Evolutionary conservation across 2,329 filamentous ascomycete species (phyloP), one percentile per base, ranked within the genome.

Genomic region (Nakataea oryzae): DNA sequence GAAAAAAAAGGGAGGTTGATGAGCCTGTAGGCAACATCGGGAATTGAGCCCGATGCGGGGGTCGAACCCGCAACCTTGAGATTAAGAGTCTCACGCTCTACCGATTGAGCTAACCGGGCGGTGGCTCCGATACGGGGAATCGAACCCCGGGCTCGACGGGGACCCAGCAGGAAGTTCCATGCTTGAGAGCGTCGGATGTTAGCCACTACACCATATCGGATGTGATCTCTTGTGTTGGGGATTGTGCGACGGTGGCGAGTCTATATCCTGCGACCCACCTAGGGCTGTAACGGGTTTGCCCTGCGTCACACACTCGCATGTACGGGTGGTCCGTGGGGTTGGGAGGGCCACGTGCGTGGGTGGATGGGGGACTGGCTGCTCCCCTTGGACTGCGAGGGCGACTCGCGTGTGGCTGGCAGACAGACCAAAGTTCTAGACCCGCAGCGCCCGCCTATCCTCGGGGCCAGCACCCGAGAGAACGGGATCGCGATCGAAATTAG

Each of bases 31-130:
- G 24, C 54, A 47, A 24, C 67, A 69, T 80, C 71, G 68, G 74
- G 74, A 75, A 71, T 75, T 75, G 73, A 76, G 75, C 75, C 74
- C 73, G 69, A 76, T 74, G 76, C 75, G 77, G 78, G 78, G 77
- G 76, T 79, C 78, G 68, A 70, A 70, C 68, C 68, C 68, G 67
- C 68, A 70, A 69, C 68, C 68, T 69, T 69, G 65, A 68, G 68
- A 69, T 81, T 82, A 82, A 83, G 85, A 87, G 85, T 86, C 84
- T 86, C 80, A 86, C 84, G 84, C 84, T 87, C 85, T 87, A 86
- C 82, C 81, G 81, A 85, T 85, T 85, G 82, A 85, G 82, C 82
- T 85, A 86, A 78, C 80, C 79, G 76, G 79, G 79, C 79, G 56
- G 17, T n/a, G n/a, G 17, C 55, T 60, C 62, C 62, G 58, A 60